A percentile compares a stretch with the other conserved stretches of the same genome.
Conservation (phyloP, 2,329 filamentous ascomycete species). For the Chrysosporium queenslandicum region DNA sequence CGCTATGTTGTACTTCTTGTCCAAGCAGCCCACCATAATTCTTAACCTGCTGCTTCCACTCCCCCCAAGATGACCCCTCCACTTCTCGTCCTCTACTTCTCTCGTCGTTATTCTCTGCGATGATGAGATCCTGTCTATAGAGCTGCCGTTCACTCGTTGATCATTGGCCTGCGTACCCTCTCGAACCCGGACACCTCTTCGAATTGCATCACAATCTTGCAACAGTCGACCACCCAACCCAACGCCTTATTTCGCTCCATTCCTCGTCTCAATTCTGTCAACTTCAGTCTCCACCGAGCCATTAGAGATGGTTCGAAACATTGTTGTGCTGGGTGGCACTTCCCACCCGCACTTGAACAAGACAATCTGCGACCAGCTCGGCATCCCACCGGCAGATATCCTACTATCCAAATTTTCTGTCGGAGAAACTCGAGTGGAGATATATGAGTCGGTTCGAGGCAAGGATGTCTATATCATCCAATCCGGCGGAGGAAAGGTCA, state of each 20-base stretch:
- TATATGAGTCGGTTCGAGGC: slow-evolving; percentile 88
- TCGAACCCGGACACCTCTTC: not conserved
- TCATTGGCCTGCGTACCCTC: not conserved
- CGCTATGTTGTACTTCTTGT: not conserved
- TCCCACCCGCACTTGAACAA: slow-evolving; percentile 84
- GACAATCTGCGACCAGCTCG: slow-evolving; percentile 77
- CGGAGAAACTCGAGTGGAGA: slow-evolving; percentile 89
- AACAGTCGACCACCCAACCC: not conserved
- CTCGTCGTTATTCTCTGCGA: slow-evolving; percentile 10
- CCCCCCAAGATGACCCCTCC: slow-evolving; percentile 10
- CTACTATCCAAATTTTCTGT: slow-evolving; percentile 87
- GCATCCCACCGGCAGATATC: slow-evolving; percentile 73
- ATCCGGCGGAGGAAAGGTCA: slow-evolving; percentile 83
- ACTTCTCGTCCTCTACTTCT: slow-evolving; percentile 5
- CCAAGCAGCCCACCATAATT: slow-evolving; percentile 5
- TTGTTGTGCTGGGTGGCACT: slow-evolving; percentile 85
- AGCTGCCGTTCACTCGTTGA: not conserved
- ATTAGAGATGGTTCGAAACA: slow-evolving; percentile 73
- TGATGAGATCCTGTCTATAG: not conserved
- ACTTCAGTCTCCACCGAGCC: slow-evolving; percentile 10
- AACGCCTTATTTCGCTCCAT: not conserved
- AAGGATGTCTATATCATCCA: slow-evolving; percentile 99
- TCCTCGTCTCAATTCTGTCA: slow-evolving; percentile 8
- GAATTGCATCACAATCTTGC: not conserved
- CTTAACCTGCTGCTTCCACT: not conserved